Evolutionary conservation across 129 eudicot species (phyloP).

Genomic region (Artemisia annua): DNA sequence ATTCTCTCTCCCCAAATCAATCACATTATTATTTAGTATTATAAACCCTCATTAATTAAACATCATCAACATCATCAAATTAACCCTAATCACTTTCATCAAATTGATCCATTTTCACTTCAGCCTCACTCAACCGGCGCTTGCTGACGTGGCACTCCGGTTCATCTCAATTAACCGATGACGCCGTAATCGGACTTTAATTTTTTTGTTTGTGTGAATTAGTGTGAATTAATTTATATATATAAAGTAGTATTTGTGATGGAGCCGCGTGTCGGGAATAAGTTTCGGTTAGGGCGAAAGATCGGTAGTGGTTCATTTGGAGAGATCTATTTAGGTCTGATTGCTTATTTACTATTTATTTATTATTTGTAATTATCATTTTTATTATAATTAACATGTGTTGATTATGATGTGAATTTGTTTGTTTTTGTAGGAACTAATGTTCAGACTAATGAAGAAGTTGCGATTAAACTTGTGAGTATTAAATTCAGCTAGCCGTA

Average conservation of each 20-base stretch:
- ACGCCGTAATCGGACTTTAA: too few species aligned
- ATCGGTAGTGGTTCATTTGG: slow-evolving; percentile 96
- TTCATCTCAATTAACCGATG: too few species aligned
- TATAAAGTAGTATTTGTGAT: slow-evolving; percentile 25
- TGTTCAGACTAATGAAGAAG: slow-evolving; percentile 94
- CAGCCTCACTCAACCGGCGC: too few species aligned
- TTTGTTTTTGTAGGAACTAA: slow-evolving; percentile 70
- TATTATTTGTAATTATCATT: slow-evolving; percentile 5
- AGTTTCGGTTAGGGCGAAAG: slow-evolving; percentile 90
- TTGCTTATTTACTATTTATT: too few species aligned
- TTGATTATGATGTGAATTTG: neutral
- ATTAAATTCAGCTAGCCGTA: neutral
- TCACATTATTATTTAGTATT: too few species aligned
- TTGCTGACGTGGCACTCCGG: too few species aligned
- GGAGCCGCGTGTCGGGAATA: slow-evolving; percentile 98
- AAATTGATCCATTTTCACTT: too few species aligned
- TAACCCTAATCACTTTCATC: too few species aligned
- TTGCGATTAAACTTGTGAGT: slow-evolving; percentile 97
- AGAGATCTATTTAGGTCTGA: slow-evolving; percentile 93
- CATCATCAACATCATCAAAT: too few species aligned
- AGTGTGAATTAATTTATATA: slow-evolving; percentile 31
- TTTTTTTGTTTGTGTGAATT: neutral
- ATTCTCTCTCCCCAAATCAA: too few species aligned
- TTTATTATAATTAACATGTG: neutral
- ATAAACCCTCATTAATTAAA: too few species aligned